phyloP scores from a whole-genome alignment of 441 rosid genomes.

The Dalechampia spathulata region DNA sequence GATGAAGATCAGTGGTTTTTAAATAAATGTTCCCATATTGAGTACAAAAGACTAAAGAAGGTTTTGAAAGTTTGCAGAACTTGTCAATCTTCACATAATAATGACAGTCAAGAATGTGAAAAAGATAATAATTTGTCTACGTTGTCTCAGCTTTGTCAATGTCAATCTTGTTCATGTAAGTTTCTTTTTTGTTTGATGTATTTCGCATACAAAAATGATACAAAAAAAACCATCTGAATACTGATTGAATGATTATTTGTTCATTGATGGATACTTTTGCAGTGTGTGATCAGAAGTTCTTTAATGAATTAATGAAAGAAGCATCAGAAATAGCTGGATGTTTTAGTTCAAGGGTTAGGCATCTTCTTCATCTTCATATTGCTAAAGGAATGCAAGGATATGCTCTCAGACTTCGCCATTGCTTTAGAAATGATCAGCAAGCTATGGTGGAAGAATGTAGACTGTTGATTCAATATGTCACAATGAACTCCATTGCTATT shows the following conservation, averaged over 20 bases:
- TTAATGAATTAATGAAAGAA: slow-evolving; percentile 75
- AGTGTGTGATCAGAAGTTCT: slow-evolving; percentile 84
- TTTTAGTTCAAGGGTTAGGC: slow-evolving; percentile 67
- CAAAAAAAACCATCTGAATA: no score
- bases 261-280: neutral
- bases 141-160: slow-evolving; percentile 32
- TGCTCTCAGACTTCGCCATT: slow-evolving; percentile 37
- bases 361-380: slow-evolving; percentile 69
- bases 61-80: slow-evolving; percentile 63
- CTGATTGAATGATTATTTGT: no score
- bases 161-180: slow-evolving; percentile 60
- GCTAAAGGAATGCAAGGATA: slow-evolving; percentile 65
- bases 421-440: slow-evolving; percentile 40
- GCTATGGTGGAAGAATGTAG: slow-evolving; percentile 52
- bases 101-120: slow-evolving; percentile 9
- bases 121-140: slow-evolving; percentile 8
- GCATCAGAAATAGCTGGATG: slow-evolving; percentile 72
- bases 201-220: no score
- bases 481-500: slow-evolving; percentile 87
- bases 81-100: slow-evolving; percentile 26
- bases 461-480: slow-evolving; percentile 64
- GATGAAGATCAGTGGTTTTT: slow-evolving; percentile 53
- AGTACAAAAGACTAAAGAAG: slow-evolving; percentile 76
- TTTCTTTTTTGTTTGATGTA: neutral
- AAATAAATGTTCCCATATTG: slow-evolving; percentile 61